Percentiles rank a stretch among this genome's conserved stretches.
phyloP scores from a whole-genome alignment of 768 basidiomycete species.

The Boletus huronensis region DNA sequence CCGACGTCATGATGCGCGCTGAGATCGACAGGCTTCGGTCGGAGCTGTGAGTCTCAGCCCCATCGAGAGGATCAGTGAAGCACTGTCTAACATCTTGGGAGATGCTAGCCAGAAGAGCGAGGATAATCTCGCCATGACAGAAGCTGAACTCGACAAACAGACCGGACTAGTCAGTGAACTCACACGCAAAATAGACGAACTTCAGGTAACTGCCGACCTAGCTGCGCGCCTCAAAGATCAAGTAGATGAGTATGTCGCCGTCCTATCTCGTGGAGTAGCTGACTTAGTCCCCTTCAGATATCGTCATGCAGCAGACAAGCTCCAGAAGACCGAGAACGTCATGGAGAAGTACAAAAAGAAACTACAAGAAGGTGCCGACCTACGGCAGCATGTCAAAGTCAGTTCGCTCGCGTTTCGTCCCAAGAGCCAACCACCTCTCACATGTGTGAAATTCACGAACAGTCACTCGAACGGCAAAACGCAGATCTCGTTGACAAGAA shows the following conservation, averaged over 20 bases:
- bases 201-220: conserved; percentile 74
- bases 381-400: conserved; percentile 84
- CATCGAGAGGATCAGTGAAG: not conserved
- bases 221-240: conserved; percentile 83
- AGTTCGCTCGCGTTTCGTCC: conserved; percentile 17
- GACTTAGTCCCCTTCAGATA: conserved; percentile 47
- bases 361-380: conserved; percentile 88
- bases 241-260: conserved; percentile 73
- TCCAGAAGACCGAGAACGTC: conserved; percentile 94
- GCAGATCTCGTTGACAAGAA: conserved; percentile 89
- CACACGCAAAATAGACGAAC: conserved; percentile 75
- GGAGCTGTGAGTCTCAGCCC: conserved; percentile 67
- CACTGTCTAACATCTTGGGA: conserved; percentile 29
- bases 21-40: conserved; percentile 79
- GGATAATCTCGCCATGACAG: conserved; percentile 80
- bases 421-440: not conserved
- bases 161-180: conserved; percentile 64
- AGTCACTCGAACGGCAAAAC: conserved; percentile 93
- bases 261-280: not conserved
- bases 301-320: conserved; percentile 85
- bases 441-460: not conserved
- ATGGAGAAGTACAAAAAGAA: conserved; percentile 99
- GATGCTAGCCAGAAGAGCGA: conserved; percentile 84
- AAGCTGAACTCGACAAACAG: conserved; percentile 82
- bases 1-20: conserved; percentile 69